These are phyloP conservation scores for Microdochium trichocladiopsis DNA, from an alignment of 2,329 filamentous ascomycete genomes.

Conservation along the genomic window DNA sequence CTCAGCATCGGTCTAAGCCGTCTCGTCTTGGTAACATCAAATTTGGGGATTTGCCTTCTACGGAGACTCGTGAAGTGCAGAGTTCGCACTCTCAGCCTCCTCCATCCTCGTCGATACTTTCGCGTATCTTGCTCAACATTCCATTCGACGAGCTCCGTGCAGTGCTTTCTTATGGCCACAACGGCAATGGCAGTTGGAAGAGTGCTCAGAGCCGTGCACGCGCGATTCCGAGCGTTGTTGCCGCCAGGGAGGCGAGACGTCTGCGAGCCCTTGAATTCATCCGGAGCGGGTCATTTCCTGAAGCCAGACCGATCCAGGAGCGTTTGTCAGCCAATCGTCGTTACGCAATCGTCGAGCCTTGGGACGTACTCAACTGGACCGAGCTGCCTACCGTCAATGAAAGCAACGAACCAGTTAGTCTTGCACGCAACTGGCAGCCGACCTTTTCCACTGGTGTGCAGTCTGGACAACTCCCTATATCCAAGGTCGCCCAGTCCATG, in stretches of 20 bases:
- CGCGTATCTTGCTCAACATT: constrained; percentile 61
- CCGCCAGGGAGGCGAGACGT: constrained; percentile 51
- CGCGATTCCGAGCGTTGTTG: constrained; percentile 41
- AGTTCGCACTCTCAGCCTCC: neutral
- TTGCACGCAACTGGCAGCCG: neutral
- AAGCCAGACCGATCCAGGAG: constrained; percentile 24
- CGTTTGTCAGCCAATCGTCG: constrained; percentile 27
- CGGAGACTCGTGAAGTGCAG: constrained; percentile 1
- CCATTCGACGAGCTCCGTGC: constrained; percentile 61
- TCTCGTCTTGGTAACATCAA: constrained; percentile 57
- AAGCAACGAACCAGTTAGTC: neutral
- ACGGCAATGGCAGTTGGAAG: constrained; percentile 45
- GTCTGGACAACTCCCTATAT: neutral
- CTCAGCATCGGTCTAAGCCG: constrained; percentile 28
- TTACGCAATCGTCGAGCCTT: constrained; percentile 31
- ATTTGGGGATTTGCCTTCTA: constrained; percentile 58
- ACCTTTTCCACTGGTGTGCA: neutral
- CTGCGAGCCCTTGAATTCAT: constrained; percentile 35
- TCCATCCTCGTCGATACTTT: constrained; percentile 39
- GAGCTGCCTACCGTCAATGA: constrained; percentile 17
- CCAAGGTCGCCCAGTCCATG: neutral
- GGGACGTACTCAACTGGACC: constrained; percentile 42
- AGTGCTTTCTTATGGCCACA: constrained; percentile 53
- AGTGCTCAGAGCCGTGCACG: constrained; percentile 38
- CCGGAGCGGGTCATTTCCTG: constrained; percentile 24